Conservation (phyloP, 495 filamentous ascomycete genomes). For the Neurospora sp. region DNA sequence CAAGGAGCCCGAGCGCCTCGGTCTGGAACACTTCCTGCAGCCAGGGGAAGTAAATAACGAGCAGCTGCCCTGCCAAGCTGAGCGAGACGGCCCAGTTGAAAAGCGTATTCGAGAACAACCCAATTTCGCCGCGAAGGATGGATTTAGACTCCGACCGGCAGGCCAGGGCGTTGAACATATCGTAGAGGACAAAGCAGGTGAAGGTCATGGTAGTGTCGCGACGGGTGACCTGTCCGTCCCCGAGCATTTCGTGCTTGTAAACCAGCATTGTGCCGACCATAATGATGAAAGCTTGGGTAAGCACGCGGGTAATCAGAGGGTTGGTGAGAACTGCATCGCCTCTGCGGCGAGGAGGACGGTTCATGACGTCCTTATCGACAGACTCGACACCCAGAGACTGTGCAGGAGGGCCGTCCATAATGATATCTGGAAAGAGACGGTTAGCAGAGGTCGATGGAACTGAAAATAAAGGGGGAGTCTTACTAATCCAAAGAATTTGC, state of each 20-base stretch:
- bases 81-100: constrained; percentile 91
- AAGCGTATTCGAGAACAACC: constrained; percentile 74
- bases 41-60: constrained; percentile 89
- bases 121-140: constrained; percentile 74
- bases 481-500: constrained; percentile 99
- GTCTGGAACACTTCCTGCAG: constrained; percentile 93
- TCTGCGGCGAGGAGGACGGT: constrained; percentile 73
- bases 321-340: constrained; percentile 79
- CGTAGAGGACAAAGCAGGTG: constrained; percentile 95
- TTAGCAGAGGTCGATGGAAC: constrained; percentile 14
- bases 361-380: constrained; percentile 92
- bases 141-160: constrained; percentile 90
- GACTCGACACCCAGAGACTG: constrained; percentile 95
- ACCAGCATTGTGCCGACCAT: constrained; percentile 85
- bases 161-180: constrained; percentile 96
- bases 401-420: constrained; percentile 97
- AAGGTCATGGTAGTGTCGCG: constrained; percentile 99
- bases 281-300: constrained; percentile 82
- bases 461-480: constrained; percentile 24
- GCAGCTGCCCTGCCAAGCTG: constrained; percentile 72
- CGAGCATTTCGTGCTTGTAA: constrained; percentile 81
- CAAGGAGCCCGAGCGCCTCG: constrained; percentile 63
- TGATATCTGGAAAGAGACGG: constrained; percentile 54
- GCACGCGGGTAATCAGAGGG: constrained; percentile 68
- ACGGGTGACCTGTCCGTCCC: constrained; percentile 69